Conservation (phyloP, 495 filamentous ascomycete genomes). For the Lindgomyces ingoldianus region DNA sequence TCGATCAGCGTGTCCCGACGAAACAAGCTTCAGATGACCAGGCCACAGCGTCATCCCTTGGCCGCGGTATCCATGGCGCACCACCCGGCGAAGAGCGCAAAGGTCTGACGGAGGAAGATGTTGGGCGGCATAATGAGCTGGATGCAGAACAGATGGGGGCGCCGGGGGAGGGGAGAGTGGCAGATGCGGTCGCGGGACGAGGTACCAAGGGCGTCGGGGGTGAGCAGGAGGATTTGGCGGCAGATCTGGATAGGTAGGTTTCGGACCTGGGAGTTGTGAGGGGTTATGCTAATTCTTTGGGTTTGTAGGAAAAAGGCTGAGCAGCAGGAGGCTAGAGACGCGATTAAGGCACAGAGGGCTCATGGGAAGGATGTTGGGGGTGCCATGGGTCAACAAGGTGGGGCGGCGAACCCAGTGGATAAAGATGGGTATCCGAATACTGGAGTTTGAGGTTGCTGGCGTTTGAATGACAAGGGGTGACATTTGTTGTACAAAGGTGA, state of each 20-base stretch:
- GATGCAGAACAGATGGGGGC: conserved; percentile 47
- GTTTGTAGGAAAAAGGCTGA: conserved; percentile 48
- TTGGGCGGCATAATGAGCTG: conserved; percentile 44
- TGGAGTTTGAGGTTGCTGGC: not conserved
- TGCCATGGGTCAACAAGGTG: conserved; percentile 45
- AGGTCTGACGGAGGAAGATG: conserved; percentile 39
- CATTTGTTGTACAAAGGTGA: too few relatives aligned
- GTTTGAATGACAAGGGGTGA: too few relatives aligned
- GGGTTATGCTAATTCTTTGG: conserved; percentile 7
- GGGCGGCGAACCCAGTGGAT: conserved; percentile 46
- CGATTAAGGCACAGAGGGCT: conserved; percentile 39
- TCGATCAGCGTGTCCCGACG: conserved; percentile 40
- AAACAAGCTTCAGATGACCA: conserved; percentile 33
- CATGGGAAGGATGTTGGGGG: conserved; percentile 42
- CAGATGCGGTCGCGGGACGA: conserved; percentile 39
- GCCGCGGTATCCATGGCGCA: conserved; percentile 43
- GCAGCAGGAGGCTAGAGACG: conserved; percentile 42
- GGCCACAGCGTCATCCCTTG: conserved; percentile 35
- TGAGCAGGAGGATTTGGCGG: conserved; percentile 44
- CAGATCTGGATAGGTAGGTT: conserved; percentile 45
- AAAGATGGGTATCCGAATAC: conserved; percentile 38
- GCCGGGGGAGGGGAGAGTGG: conserved; percentile 45
- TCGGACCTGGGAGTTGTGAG: not conserved
- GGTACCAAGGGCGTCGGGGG: conserved; percentile 30
- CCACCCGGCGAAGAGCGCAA: conserved; percentile 41